Evolutionary conservation across 495 filamentous ascomycete species (phyloP).

Genomic region (Pseudotulostoma volvatum): DNA sequence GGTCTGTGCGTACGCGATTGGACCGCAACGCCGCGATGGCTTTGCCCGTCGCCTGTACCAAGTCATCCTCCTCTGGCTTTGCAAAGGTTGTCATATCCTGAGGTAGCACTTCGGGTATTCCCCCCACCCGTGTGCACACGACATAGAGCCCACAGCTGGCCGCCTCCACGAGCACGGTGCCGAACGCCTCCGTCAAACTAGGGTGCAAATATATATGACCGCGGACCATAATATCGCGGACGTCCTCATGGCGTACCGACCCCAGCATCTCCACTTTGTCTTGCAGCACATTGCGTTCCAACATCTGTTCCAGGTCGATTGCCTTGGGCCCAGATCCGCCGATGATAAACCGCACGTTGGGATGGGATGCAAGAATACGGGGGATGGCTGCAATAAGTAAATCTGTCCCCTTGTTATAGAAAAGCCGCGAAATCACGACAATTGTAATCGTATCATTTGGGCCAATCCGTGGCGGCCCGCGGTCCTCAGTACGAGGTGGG

Average conservation of each 20-base stretch:
- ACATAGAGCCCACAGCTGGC: constrained; percentile 91
- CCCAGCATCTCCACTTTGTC: constrained; percentile 86
- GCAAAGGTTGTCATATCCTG: constrained; percentile 90
- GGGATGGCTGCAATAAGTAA: constrained; percentile 88
- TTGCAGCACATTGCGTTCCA: constrained; percentile 89
- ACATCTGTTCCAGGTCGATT: constrained; percentile 94
- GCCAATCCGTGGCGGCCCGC: constrained; percentile 37
- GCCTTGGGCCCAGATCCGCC: constrained; percentile 89
- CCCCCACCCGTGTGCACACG: constrained; percentile 89
- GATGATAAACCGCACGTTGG: constrained; percentile 92
- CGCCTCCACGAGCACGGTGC: constrained; percentile 93
- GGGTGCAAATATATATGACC: constrained; percentile 96
- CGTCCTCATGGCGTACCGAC: constrained; percentile 84
- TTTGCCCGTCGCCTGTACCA: constrained; percentile 64
- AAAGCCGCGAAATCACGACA: constrained; percentile 89
- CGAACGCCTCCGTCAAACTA: constrained; percentile 88
- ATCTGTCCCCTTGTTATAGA: constrained; percentile 98
- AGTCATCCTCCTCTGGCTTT: constrained; percentile 80
- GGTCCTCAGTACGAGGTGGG: constrained; percentile 14
- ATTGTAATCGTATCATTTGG: constrained; percentile 85
- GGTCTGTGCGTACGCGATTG: constrained; percentile 74
- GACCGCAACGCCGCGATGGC: constrained; percentile 69
- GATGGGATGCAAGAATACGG: constrained; percentile 71
- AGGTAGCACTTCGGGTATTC: constrained; percentile 89
- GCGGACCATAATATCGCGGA: constrained; percentile 94